These are phyloP conservation scores for Dendrobium catenatum DNA, from an alignment of 106 monocot species.

Conservation along the genomic window DNA sequence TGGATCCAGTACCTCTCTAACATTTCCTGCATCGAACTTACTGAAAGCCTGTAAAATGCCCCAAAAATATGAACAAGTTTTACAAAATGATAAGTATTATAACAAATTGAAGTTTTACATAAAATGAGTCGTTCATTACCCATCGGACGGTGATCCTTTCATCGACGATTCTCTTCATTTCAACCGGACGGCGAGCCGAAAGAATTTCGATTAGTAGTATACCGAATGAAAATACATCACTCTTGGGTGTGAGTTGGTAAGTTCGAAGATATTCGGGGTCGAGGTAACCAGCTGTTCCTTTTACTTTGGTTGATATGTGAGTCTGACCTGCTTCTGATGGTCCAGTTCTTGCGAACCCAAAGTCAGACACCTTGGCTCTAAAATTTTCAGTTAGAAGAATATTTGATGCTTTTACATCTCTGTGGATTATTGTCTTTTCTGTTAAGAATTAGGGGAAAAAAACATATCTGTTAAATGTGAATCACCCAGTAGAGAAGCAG, in stretches of 20 bases:
- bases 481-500: background rate
- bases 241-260: conserved; percentile 13
- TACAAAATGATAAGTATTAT: background rate
- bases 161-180: conserved; percentile 9
- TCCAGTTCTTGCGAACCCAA: conserved; percentile 10
- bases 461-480: background rate
- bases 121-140: background rate
- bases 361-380: conserved; percentile 16
- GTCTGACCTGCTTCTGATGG: conserved; percentile 14
- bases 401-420: conserved; percentile 17
- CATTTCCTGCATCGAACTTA: conserved; percentile 12
- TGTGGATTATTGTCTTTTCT: conserved; percentile 15
- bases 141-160: conserved; percentile 15
- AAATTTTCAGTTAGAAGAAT: conserved; percentile 14
- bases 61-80: background rate
- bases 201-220: conserved; percentile 16
- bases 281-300: conserved; percentile 15
- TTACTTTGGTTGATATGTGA: conserved; percentile 12
- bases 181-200: conserved; percentile 11
- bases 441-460: background rate
- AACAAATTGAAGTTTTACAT: background rate
- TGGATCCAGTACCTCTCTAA: conserved; percentile 7
- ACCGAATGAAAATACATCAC: conserved; percentile 14
- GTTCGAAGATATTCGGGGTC: conserved; percentile 14
- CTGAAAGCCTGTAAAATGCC: background rate